These are phyloP conservation scores for Phytopythium boreale DNA, from an alignment of 352 stramenopile species.

Conservation along the genomic window DNA sequence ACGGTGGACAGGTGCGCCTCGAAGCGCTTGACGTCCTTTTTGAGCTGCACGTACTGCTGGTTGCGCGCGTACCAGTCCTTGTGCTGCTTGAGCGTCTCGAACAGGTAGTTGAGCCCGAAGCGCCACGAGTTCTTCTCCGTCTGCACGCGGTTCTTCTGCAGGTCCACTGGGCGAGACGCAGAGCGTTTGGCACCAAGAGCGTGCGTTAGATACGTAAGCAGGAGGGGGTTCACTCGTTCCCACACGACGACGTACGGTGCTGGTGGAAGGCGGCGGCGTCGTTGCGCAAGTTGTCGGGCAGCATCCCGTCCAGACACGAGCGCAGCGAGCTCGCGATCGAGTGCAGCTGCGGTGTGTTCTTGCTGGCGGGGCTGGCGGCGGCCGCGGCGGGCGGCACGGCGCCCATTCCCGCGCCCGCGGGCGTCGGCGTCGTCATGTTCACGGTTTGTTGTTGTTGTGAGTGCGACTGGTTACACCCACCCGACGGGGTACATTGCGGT, in stretches of 20 bases:
- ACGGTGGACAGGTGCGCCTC: slow-evolving; percentile 73
- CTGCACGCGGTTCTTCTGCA: slow-evolving; percentile 72
- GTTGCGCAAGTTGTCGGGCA: slow-evolving; percentile 82
- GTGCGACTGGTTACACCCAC: background rate
- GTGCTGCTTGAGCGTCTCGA: slow-evolving; percentile 87
- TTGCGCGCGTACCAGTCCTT: slow-evolving; percentile 88
- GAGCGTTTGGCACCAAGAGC: no score
- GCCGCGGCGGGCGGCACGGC: background rate
- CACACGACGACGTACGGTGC: slow-evolving; percentile 50
- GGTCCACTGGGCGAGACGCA: slow-evolving; percentile 53
- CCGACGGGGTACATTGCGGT: background rate
- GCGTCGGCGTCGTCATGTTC: slow-evolving; percentile 20
- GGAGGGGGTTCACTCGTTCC: no score
- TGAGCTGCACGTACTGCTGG: slow-evolving; percentile 86
- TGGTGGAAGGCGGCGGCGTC: slow-evolving; percentile 68
- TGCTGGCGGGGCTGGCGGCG: slow-evolving; percentile 20
- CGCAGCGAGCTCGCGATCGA: slow-evolving; percentile 79
- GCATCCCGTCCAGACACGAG: slow-evolving; percentile 82
- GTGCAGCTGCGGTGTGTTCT: slow-evolving; percentile 79
- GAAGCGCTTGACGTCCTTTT: slow-evolving; percentile 80
- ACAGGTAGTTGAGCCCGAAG: slow-evolving; percentile 87
- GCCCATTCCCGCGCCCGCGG: slow-evolving; percentile 6
- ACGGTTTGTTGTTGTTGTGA: background rate
- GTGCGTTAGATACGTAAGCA: no score
- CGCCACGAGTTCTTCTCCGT: slow-evolving; percentile 87